Percentiles rank a stretch among this genome's conserved stretches.
Conservation (phyloP, 2,329 filamentous ascomycete species). For the Orbilia oligospora region DNA sequence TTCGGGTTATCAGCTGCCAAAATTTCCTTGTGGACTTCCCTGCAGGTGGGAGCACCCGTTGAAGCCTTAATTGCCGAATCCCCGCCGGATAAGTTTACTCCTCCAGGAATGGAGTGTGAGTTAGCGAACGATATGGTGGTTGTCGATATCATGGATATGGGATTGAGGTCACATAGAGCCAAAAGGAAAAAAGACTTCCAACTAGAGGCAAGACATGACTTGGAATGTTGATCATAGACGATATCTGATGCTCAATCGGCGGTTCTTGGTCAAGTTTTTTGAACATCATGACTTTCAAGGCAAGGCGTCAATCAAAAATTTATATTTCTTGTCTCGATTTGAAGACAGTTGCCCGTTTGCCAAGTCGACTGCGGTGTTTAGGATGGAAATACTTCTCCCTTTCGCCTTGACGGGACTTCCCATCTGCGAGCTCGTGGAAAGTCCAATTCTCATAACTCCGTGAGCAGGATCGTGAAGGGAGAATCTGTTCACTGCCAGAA, state of each 20-base stretch:
- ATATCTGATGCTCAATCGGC: not conserved
- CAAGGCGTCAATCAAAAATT: conserved; percentile 24
- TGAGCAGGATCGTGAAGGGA: conserved; percentile 31
- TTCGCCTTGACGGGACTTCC: conserved; percentile 32
- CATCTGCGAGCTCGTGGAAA: conserved; percentile 15
- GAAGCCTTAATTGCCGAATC: conserved; percentile 55
- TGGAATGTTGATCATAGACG: conserved; percentile 37
- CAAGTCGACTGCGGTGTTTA: conserved; percentile 9
- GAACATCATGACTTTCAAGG: conserved; percentile 40
- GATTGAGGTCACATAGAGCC: not conserved
- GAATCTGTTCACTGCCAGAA: conserved; percentile 44
- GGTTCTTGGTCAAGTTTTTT: conserved; percentile 25
- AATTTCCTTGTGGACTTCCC: conserved; percentile 29
- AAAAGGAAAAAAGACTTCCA: conserved; percentile 15
- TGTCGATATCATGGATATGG: conserved; percentile 22
- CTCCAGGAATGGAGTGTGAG: conserved; percentile 39
- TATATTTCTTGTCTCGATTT: conserved; percentile 22
- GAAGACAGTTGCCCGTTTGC: conserved; percentile 19
- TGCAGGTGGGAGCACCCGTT: conserved; percentile 58
- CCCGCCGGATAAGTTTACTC: conserved; percentile 55
- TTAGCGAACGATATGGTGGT: conserved; percentile 25
- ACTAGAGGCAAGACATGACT: conserved; percentile 23
- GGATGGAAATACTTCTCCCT: conserved; percentile 1
- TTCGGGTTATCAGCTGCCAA: conserved; percentile 35
- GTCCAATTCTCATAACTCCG: conserved; percentile 29